These are phyloP conservation scores for Candida sphagnicola DNA, from an alignment of 805 yeast species.

Conservation along the genomic window DNA sequence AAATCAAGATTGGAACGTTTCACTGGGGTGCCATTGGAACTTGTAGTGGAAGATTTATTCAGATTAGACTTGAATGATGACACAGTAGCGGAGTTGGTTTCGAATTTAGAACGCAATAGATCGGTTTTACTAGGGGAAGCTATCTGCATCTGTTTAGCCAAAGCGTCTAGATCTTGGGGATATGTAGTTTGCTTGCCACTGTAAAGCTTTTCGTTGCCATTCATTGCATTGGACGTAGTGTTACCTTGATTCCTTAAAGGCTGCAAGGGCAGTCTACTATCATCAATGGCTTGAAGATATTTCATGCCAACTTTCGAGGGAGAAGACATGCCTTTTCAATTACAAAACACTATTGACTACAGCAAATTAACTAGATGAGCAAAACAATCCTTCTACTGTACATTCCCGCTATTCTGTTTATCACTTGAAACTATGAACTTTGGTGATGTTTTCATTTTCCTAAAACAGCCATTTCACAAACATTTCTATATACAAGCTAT, in stretches of 20 bases:
- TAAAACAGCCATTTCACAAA: no score
- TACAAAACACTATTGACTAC: no score
- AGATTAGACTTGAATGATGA: slow-evolving; percentile 34
- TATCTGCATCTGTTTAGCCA: slow-evolving; percentile 35
- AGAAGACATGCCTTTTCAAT: slow-evolving; percentile 13
- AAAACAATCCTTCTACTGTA: no score
- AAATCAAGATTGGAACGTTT: slow-evolving; percentile 12
- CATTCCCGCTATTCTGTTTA: no score
- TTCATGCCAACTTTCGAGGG: slow-evolving; percentile 28
- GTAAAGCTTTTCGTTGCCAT: neutral
- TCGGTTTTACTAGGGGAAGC: slow-evolving; percentile 23
- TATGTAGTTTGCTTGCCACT: neutral
- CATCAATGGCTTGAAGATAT: slow-evolving; percentile 32
- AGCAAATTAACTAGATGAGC: no score
- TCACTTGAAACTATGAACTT: no score
- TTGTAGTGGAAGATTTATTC: slow-evolving; percentile 16
- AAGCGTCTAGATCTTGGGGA: slow-evolving; percentile 29
- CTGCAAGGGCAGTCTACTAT: slow-evolving; percentile 25
- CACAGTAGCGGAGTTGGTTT: slow-evolving; percentile 40
- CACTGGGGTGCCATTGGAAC: slow-evolving; percentile 5
- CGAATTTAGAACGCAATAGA: slow-evolving; percentile 29
- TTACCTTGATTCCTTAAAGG: slow-evolving; percentile 25
- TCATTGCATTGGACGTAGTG: slow-evolving; percentile 7
- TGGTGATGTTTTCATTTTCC: no score
- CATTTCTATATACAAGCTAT: no score